Evolutionary conservation across 2,329 filamentous ascomycete species (phyloP).

Genomic region (Penicillium digitatum): DNA sequence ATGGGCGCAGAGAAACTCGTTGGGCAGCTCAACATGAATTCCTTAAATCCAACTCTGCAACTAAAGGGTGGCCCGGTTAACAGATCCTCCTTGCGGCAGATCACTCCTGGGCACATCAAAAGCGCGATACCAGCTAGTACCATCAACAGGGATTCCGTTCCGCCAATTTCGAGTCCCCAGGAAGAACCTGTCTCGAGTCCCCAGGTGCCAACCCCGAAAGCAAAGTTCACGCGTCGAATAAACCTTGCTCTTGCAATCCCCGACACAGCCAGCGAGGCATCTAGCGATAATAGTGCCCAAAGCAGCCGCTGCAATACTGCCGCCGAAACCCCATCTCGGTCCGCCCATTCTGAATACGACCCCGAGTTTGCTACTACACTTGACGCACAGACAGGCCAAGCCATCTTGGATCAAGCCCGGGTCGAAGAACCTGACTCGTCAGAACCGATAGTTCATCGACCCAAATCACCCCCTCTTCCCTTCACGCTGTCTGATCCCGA

Average conservation of each 20-base stretch:
- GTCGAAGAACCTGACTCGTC: conserved; percentile 18
- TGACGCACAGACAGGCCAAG: conserved; percentile 42
- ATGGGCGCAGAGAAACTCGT: conserved; percentile 48
- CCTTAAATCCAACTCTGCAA: conserved; percentile 35
- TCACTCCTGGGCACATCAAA: conserved; percentile 27
- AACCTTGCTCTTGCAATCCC: conserved; percentile 38
- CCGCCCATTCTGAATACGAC: conserved; percentile 23
- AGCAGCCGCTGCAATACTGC: conserved; percentile 3
- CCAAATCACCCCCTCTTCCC: conserved; percentile 9
- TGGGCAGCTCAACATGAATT: conserved; percentile 47
- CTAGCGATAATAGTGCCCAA: conserved; percentile 22
- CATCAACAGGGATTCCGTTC: neutral
- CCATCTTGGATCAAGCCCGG: conserved; percentile 24
- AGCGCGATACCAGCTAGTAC: conserved; percentile 18
- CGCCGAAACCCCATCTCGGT: neutral
- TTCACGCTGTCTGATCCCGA: conserved; percentile 6
- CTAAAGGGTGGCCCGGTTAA: conserved; percentile 27
- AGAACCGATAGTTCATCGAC: conserved; percentile 20
- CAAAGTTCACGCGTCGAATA: conserved; percentile 37
- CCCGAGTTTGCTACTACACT: conserved; percentile 41
- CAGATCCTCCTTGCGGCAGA: conserved; percentile 33
- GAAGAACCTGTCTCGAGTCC: conserved; percentile 13
- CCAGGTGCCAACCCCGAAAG: conserved; percentile 31
- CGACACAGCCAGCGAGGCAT: conserved; percentile 37
- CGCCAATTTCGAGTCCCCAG: conserved; percentile 9